Base-by-base conservation (phyloP, 495 filamentous ascomycete genomes). In the Aspergillus avenaceus region DNA sequence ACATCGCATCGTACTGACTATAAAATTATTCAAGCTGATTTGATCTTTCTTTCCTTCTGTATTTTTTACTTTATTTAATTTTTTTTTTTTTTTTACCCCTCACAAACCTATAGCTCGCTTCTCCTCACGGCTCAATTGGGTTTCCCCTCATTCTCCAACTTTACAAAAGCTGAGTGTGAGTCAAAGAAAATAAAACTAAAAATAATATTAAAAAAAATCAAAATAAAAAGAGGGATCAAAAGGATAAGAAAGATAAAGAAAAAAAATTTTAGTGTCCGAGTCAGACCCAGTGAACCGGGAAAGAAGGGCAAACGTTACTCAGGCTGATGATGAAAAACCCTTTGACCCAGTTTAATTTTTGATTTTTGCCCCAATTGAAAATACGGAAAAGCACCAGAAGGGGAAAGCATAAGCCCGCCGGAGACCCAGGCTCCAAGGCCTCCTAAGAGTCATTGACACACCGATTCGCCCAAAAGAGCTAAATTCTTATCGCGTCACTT, bases 401-500 rank as follows among this genome's bases (percentile, higher is more conserved):
- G 32, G 32, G 32, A 36, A 36, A 16, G 32, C 32, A 36, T 36
- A 36, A 36, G 32, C 13, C 32, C n/a, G 28, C 8, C 28, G 28
- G 28, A 13, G 28, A 24, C 25, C 43, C 29, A 48, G 22, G 29
- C 45, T 48, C 32, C n/a, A 34, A 45, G 26, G 26, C 11, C 5
- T n/a, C 23, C n/a, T n/a, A 23, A 40, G 19, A 49, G 6, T 16
- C 32, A 28, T 19, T 28, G 53, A 41, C 56, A 72, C 70, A 73
- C 70, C 70, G 70, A 66, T 67, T 66, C 67, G 62, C 70, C 69
- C 60, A 65, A 73, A 72, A 61, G 60, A 73, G 70, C 59, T 62
- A 49, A 55, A 49, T 31, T 48, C 43, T 47, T 48, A 54, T 49
- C 40, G 44, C 41, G 40, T 34, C 40, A 38, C 13, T 34, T 14